Evolutionary conservation across 169 alveolate species (phyloP).

Genomic region (Plasmodium inui): DNA sequence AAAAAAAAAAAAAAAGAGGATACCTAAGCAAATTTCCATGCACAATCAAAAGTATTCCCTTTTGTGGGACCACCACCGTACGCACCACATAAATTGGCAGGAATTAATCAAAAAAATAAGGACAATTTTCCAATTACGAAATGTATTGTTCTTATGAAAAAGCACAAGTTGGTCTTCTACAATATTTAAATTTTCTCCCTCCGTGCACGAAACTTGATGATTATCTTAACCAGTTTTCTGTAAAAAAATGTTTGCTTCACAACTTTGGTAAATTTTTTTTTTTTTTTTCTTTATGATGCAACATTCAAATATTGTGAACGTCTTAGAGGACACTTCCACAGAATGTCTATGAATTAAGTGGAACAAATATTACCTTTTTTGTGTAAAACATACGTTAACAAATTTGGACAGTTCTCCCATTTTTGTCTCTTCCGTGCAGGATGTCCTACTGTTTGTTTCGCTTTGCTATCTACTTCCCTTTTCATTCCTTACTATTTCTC

Average conservation of each 20-base stretch:
- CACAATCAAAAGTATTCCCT: not conserved
- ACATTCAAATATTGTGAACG: not conserved
- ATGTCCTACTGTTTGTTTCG: not conserved
- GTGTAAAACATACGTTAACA: not conserved
- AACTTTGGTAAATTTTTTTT: not conserved
- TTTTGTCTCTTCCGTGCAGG: not conserved
- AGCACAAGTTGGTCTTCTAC: not conserved
- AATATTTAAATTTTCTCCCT: not conserved
- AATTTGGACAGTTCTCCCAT: not conserved
- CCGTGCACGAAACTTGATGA: not conserved
- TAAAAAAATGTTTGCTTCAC: not conserved
- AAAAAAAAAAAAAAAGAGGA: not conserved
- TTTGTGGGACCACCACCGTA: not conserved
- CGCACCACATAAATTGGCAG: not conserved
- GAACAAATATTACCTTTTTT: not conserved
- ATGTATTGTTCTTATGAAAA: not conserved
- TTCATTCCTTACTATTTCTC: conserved; percentile 17
- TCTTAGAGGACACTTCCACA: not conserved
- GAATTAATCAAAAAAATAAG: not conserved
- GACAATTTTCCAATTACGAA: not conserved
- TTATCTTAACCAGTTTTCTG: not conserved
- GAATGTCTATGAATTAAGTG: not conserved
- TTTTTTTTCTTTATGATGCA: not conserved
- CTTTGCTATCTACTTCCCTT: not conserved
- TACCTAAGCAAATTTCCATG: not conserved